These are phyloP conservation scores for Candida xyloterini DNA, from an alignment of 805 yeast genomes.

Conservation along the genomic window DNA sequence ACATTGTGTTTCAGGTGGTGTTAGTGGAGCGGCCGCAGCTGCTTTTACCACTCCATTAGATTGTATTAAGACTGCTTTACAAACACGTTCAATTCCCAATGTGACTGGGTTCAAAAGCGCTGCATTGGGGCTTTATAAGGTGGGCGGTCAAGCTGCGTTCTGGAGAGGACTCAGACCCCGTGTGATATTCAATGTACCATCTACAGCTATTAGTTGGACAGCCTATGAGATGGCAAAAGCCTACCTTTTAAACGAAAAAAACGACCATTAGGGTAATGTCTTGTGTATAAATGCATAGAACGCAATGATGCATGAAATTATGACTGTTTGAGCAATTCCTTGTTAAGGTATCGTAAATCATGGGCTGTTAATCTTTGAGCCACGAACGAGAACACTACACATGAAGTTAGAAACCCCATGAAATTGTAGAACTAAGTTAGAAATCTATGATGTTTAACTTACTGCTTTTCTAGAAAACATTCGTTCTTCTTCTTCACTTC, in stretches of 20 bases:
- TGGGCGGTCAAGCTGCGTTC: constrained; percentile 66
- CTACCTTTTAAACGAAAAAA: constrained; percentile 38
- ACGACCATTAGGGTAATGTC: constrained; percentile 3
- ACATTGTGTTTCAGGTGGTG: constrained; percentile 90
- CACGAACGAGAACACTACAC: constrained; percentile 75
- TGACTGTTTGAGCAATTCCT: constrained; percentile 2
- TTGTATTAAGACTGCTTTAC: constrained; percentile 87
- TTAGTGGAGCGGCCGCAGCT: constrained; percentile 94
- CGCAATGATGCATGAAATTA: constrained; percentile 10
- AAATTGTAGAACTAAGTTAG: constrained; percentile 56
- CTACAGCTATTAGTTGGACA: constrained; percentile 97
- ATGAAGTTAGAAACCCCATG: constrained; percentile 75
- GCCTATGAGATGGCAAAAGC: constrained; percentile 96
- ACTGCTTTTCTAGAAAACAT: constrained; percentile 70
- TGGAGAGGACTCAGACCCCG: constrained; percentile 86
- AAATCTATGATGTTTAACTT: constrained; percentile 21
- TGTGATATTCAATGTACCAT: constrained; percentile 87
- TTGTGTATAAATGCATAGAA: constrained; percentile 11
- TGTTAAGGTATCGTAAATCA: constrained; percentile 4
- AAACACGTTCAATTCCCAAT: constrained; percentile 65
- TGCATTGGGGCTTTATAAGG: constrained; percentile 58
- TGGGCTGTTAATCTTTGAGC: constrained; percentile 50
- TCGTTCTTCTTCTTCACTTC: constrained; percentile 85
- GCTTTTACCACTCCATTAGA: constrained; percentile 94
- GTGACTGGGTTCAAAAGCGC: constrained; percentile 72